Evolutionary conservation across 2,329 filamentous ascomycete species (phyloP), one percentile per base, ranked within the genome.

Genomic region (Emergomyces pasteurianus): DNA sequence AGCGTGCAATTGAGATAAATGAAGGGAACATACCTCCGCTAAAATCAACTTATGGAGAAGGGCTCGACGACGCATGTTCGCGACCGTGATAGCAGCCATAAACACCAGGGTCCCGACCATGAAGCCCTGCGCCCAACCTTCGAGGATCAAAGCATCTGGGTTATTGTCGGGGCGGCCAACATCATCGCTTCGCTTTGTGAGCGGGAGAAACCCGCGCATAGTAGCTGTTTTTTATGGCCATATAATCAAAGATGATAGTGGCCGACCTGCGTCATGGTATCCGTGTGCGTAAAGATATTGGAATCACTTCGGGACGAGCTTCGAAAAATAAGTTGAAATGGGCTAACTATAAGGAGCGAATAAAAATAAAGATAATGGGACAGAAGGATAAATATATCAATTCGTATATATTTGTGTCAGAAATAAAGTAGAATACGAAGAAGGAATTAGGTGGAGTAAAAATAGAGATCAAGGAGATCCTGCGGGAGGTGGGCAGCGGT

Each of bases 1-100:
- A 26, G 12, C n/a, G 10, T 6, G 28, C 16, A 2, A 34, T 40
- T 26, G 21, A 50, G n/a, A n/a, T n/a, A n/a, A 36, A 56, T 18
- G 40, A 5, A 34, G 8, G 61, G 53, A 40, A 21, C 68, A 31
- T 63, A 79, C 78, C 72, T 81, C 79, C 23, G 78, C 68, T 23
- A 81, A 65, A 65, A 81, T 80, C 43, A 81, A 69, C 64, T 80
- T 80, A 64, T 81, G 79, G 9, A 81, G 68, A 12, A 80, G 65
- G n/a, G 78, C 72, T 6, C 74, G 71, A 21, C 69, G 72, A 26
- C 76, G 74, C 78, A 81, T 81, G 56, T 81, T 81, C n/a, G 76
- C 71, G 4, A 80, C 58, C 0, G 79, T 80, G 55, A 81, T 76
- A 0, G 73, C 74, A 16, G 73, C 70, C 78, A 81, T 80, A 59